Conservation (phyloP, 148 eudicot species). For the Arctostaphylos glauca region DNA sequence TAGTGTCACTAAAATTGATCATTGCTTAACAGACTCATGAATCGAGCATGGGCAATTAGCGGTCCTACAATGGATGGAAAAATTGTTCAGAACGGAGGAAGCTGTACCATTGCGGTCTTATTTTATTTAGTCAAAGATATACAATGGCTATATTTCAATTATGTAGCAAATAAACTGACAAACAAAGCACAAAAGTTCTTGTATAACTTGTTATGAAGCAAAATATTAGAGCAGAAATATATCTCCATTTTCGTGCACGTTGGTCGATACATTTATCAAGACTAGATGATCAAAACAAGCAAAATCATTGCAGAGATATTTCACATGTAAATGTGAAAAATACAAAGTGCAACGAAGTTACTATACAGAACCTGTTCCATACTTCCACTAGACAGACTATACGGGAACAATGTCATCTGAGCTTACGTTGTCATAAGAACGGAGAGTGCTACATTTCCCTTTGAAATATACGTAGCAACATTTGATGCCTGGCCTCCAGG, state of each 20-base stretch:
- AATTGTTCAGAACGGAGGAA: too few species aligned
- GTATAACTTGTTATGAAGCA: background rate
- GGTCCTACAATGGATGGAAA: background rate
- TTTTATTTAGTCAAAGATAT: background rate
- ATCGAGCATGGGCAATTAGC: background rate
- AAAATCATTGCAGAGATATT: background rate
- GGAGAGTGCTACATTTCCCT: slow-evolving; percentile 98
- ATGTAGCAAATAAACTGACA: background rate
- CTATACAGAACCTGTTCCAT: slow-evolving; percentile 8
- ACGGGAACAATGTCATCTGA: background rate
- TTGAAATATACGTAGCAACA: slow-evolving; percentile 96
- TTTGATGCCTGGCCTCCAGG: slow-evolving; percentile 99
- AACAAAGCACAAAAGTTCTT: background rate
- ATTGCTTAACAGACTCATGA: background rate
- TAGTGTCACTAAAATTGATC: background rate
- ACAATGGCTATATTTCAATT: background rate
- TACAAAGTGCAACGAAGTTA: background rate
- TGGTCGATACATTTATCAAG: background rate
- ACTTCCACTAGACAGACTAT: background rate
- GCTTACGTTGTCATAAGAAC: slow-evolving; percentile 99
- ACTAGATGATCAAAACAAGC: background rate
- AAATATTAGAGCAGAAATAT: background rate
- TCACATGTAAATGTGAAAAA: background rate
- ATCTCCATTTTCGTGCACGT: background rate
- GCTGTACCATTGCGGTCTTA: background rate